Evolutionary conservation across 2,329 filamentous ascomycete species (phyloP).

Genomic region (Anthostomella pinea): DNA sequence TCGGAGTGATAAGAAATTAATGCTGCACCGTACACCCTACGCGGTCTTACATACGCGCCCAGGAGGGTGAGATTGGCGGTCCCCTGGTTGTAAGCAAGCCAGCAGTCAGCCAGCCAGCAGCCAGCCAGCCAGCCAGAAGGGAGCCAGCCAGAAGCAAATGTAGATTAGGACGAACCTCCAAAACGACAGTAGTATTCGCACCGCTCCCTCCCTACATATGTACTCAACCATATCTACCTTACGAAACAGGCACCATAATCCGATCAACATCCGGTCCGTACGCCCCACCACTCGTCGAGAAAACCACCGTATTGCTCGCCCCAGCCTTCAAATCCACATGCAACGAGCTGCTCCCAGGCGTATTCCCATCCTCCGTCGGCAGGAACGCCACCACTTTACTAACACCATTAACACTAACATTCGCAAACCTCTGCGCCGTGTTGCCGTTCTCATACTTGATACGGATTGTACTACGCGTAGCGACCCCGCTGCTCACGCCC

Average conservation of each 20-base stretch:
- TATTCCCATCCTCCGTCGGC: constrained; percentile 43
- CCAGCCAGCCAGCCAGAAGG: too few species aligned
- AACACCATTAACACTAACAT: constrained; percentile 55
- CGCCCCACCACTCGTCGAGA: constrained; percentile 38
- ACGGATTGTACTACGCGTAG: constrained; percentile 48
- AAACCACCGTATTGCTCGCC: constrained; percentile 44
- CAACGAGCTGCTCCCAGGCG: constrained; percentile 44
- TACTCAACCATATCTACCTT: neutral
- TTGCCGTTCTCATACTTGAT: constrained; percentile 59
- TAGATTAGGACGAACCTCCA: too few species aligned
- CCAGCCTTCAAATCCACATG: constrained; percentile 47
- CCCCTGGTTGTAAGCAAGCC: too few species aligned
- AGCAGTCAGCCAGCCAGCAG: too few species aligned
- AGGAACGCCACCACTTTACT: constrained; percentile 52
- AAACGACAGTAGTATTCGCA: too few species aligned
- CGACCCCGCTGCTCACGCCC: constrained; percentile 41
- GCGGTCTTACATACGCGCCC: too few species aligned
- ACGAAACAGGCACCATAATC: constrained; percentile 45
- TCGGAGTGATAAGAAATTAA: too few species aligned
- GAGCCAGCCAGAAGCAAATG: too few species aligned
- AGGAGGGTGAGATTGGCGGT: too few species aligned
- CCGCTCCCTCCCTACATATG: neutral
- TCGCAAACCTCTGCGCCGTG: constrained; percentile 47
- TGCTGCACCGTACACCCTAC: too few species aligned
- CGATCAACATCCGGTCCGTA: constrained; percentile 53